Evolutionary conservation across 2,329 filamentous ascomycete genomes (phyloP).

Genomic region (Dothideomycetes sp.): DNA sequence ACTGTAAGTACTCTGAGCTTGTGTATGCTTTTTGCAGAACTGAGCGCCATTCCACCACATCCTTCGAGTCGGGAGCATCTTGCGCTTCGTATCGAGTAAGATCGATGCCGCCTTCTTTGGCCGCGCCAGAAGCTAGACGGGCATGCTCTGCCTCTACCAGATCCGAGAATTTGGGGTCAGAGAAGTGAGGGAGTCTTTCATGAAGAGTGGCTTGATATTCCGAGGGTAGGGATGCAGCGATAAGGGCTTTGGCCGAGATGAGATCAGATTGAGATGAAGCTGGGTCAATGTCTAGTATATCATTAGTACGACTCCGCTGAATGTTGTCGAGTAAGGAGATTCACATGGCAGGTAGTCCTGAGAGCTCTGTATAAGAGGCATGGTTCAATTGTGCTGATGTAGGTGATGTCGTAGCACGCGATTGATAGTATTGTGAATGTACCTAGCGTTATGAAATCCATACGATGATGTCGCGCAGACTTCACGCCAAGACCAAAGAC

Average conservation of each 20-base stretch:
- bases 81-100: slow-evolving; percentile 74
- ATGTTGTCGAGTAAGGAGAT: slow-evolving; percentile 6
- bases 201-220: slow-evolving; percentile 41
- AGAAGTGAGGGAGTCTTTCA: slow-evolving; percentile 45
- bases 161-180: slow-evolving; percentile 49
- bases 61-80: slow-evolving; percentile 39
- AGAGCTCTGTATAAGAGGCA: slow-evolving; percentile 58
- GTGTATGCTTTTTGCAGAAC: slow-evolving; percentile 46
- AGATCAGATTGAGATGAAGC: slow-evolving; percentile 55
- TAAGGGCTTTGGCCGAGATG: slow-evolving; percentile 56
- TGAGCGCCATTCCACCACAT: slow-evolving; percentile 36
- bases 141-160: slow-evolving; percentile 57
- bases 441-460: no score
- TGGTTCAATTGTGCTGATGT: no score
- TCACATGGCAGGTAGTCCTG: slow-evolving; percentile 76
- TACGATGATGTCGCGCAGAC: no score
- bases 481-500: no score
- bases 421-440: no score
- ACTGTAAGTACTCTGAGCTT: slow-evolving; percentile 46
- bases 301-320: slow-evolving; percentile 16
- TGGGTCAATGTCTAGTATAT: slow-evolving; percentile 79
- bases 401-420: no score
- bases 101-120: slow-evolving; percentile 51
- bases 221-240: slow-evolving; percentile 52
- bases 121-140: slow-evolving; percentile 47